Conservation (phyloP, 768 basidiomycete species). For the Mycena polygramma region DNA sequence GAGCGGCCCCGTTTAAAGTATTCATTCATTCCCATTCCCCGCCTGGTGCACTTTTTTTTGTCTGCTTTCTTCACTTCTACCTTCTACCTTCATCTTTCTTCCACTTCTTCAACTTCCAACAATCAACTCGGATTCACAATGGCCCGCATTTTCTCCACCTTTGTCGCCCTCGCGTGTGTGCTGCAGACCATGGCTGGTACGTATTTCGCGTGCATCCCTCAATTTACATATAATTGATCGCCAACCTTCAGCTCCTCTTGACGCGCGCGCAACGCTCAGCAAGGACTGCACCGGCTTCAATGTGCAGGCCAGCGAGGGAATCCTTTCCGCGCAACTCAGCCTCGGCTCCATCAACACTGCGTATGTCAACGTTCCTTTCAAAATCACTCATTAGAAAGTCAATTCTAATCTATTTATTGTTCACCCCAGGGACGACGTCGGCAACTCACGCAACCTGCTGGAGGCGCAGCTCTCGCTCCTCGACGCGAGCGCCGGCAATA, state of each 20-base stretch:
- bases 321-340: background rate
- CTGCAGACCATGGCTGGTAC: conserved; percentile 18
- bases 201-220: background rate
- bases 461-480: conserved; percentile 26
- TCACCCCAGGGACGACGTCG: conserved; percentile 12
- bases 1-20: background rate
- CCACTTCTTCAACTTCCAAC: background rate
- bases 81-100: background rate
- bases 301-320: background rate
- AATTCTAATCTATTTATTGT: background rate
- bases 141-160: conserved; percentile 11
- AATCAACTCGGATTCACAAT: background rate
- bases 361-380: background rate
- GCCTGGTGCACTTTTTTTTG: conserved; percentile 5
- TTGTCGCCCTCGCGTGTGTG: conserved; percentile 8
- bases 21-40: conserved; percentile 8
- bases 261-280: background rate
- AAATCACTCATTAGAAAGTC: background rate
- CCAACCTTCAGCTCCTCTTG: conserved; percentile 4
- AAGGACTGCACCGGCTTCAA: background rate
- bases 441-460: conserved; percentile 16
- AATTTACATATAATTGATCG: background rate
- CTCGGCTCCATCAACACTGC: conserved; percentile 22
- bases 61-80: background rate
- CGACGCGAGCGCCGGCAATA: conserved; percentile 20